Evolutionary conservation across 2,329 filamentous ascomycete species (phyloP), one percentile per base, ranked within the genome.

Genomic region (Trichoderma asperellum): DNA sequence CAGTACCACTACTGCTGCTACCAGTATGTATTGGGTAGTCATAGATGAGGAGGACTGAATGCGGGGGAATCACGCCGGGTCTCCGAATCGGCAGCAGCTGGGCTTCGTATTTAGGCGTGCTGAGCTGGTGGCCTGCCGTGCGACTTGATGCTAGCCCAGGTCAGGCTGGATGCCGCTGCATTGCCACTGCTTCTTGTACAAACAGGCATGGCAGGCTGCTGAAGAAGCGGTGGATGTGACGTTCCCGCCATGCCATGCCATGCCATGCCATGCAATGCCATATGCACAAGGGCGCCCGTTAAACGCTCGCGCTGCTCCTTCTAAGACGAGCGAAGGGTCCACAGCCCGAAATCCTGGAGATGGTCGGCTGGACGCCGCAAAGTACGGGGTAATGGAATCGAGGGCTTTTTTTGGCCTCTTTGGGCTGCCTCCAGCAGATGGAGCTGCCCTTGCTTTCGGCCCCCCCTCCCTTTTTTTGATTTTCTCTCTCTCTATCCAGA

Each of bases 271-370:
- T 43, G 55, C 65, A 34, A 43, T 55, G 35, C 21, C 56, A 40
- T 68, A 68, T 68, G 65, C 65, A 68, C 66, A 61, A 62, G 58
- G 43, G 47, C 66, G 66, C 66, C 66, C 58, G 66, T 68, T 56
- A 56, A 59, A 68, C 34, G 34, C 66, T 68, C 66, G 66, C 66
- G 47, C 49, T 60, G 47, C 49, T 68, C 49, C 66, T 60, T 62
- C 66, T 52, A 55, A 40, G 49, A 62, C 63, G 63, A 61, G 49
- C 27, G 57, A 62, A 62, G 66, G 66, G 35, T 62, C 66, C 66
- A 68, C 66, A 34, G 61, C 64, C 37, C 47, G 57, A 68, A 62
- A 68, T 56, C 49, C 59, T 29, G 58, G 66, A 68, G 66, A 62
- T 49, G 57, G 34, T 60, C 55, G 35, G 58, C 53, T 61, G 27